A percentile compares a stretch with the other conserved stretches of the same genome.
Evolutionary conservation across 345 rosid genomes (phyloP).

Genomic region (Eucalyptus sp.): DNA sequence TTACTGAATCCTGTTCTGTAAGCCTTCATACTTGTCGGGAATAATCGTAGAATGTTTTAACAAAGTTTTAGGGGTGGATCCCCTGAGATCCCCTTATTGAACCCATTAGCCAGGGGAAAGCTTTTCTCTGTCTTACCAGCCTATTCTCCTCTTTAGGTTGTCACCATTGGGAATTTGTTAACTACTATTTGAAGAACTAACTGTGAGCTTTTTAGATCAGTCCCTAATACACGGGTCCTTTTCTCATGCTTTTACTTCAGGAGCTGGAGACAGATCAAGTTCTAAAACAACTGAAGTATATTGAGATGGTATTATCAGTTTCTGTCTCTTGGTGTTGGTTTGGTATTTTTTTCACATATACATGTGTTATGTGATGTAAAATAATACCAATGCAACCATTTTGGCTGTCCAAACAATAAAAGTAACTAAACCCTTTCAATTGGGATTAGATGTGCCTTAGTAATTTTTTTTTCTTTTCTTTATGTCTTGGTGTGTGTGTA

Average conservation of each 20-base stretch:
- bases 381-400: not conserved
- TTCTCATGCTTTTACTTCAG: conserved; percentile 20
- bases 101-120: not conserved
- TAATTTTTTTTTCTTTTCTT: not conserved
- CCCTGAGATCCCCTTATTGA: not conserved
- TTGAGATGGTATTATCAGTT: conserved; percentile 46
- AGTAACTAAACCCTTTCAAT: not conserved
- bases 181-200: not conserved
- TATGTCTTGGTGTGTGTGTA: not conserved
- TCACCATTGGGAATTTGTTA: not conserved
- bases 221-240: not conserved
- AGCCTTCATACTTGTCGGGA: not conserved
- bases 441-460: not conserved
- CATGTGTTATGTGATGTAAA: not conserved
- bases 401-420: not conserved
- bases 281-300: conserved; percentile 65
- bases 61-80: not conserved
- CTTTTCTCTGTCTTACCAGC: not conserved
- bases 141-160: not conserved
- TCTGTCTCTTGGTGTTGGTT: not conserved
- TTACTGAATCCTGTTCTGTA: not conserved
- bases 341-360: not conserved
- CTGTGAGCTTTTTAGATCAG: not conserved
- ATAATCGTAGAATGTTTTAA: not conserved
- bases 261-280: conserved; percentile 81